Percentiles rank a stretch among this genome's conserved stretches.
phyloP scores from a whole-genome alignment of 1,139 yeast species.

The Taphrina deformans region DNA sequence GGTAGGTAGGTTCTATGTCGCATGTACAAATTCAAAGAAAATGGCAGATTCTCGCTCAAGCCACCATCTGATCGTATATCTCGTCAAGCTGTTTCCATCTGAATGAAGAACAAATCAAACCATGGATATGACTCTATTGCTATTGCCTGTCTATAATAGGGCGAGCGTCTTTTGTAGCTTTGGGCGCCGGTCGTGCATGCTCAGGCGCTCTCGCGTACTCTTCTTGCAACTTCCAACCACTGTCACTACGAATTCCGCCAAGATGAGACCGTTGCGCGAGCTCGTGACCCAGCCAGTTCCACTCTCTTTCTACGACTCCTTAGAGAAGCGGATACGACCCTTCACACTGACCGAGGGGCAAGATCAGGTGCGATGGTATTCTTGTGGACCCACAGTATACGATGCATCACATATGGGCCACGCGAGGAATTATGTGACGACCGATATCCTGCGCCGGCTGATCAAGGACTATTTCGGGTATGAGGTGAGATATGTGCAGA shows the following conservation, averaged over 20 bases:
- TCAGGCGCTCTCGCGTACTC: background rate
- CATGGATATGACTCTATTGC: no score
- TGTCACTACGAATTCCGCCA: background rate
- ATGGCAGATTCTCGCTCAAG: background rate
- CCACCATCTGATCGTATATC: background rate
- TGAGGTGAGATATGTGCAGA: conserved; percentile 82
- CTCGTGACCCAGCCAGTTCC: background rate
- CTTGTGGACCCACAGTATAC: conserved; percentile 99
- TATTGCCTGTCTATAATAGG: no score
- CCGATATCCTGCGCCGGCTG: conserved; percentile 87
- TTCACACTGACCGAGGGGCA: conserved; percentile 3
- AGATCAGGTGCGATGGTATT: conserved; percentile 75
- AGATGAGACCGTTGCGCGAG: conserved; percentile 3
- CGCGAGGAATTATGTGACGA: conserved; percentile 91
- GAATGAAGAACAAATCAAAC: no score
- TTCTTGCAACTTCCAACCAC: background rate
- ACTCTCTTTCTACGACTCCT: conserved; percentile 23
- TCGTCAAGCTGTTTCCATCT: background rate
- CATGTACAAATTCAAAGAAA: background rate
- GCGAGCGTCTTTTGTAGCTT: no score
- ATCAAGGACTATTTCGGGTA: conserved; percentile 89
- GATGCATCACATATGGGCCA: conserved; percentile 99
- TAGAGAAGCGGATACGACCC: conserved; percentile 18
- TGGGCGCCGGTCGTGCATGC: conserved; percentile 10
- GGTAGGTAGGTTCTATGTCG: background rate